Evolutionary conservation across 331 rosid genomes (phyloP).

Genomic region (Phaseolus coccineus): DNA sequence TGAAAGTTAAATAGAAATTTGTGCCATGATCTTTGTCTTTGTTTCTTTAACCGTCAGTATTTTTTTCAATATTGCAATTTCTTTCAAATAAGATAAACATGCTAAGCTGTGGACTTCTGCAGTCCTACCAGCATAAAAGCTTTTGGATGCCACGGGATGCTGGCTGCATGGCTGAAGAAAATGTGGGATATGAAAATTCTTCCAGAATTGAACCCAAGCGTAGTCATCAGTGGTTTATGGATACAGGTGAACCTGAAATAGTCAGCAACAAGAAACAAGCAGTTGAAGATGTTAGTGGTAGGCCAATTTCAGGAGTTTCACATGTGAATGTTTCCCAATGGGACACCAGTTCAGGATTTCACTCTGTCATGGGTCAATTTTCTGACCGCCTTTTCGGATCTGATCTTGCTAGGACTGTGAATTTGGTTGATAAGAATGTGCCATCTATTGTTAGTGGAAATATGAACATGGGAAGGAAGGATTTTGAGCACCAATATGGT

Average conservation of each 20-base stretch:
- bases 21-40: neutral
- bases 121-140: conserved; percentile 89
- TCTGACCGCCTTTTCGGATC: conserved; percentile 80
- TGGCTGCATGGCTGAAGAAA: conserved; percentile 81
- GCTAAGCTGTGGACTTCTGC: conserved; percentile 43
- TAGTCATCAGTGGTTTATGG: conserved; percentile 85
- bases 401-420: conserved; percentile 61
- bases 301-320: conserved; percentile 69
- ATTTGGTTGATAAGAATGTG: conserved; percentile 74
- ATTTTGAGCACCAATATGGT: conserved; percentile 69
- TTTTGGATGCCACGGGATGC: conserved; percentile 81
- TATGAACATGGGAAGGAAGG: conserved; percentile 67
- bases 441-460: conserved; percentile 68
- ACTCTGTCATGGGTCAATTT: conserved; percentile 73
- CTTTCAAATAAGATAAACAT: conserved; percentile 17
- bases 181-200: conserved; percentile 77
- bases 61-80: conserved; percentile 25
- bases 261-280: conserved; percentile 87
- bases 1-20: neutral
- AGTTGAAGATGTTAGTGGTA: conserved; percentile 66
- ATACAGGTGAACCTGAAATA: conserved; percentile 67
- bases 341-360: conserved; percentile 82
- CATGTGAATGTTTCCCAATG: conserved; percentile 66
- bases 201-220: conserved; percentile 84
- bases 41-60: conserved; percentile 12